Conservation (phyloP, 2,329 filamentous ascomycete genomes). For the Sporothrix curviconia region DNA sequence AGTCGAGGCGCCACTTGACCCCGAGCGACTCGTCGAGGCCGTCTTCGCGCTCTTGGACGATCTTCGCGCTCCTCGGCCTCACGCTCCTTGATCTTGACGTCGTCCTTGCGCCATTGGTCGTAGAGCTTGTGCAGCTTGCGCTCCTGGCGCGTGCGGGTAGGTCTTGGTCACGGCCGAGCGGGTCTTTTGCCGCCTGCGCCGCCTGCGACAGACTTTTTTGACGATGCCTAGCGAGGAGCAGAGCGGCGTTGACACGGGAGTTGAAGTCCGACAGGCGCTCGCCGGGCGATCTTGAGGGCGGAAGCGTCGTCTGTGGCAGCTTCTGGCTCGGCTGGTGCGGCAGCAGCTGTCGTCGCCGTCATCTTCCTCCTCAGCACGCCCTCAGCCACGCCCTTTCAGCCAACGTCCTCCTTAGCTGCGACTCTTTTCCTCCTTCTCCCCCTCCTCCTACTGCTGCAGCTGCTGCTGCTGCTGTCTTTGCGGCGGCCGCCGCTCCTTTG, state of each 20-base stretch:
- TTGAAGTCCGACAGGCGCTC: slow-evolving; percentile 78
- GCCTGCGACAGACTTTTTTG: slow-evolving; percentile 46
- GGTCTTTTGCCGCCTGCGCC: slow-evolving; percentile 46
- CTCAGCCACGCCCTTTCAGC: no score
- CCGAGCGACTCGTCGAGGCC: slow-evolving; percentile 49
- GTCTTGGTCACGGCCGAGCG: slow-evolving; percentile 56
- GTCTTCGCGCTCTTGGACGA: slow-evolving; percentile 56
- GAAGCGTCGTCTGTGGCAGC: background rate
- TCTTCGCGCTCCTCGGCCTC: slow-evolving; percentile 60
- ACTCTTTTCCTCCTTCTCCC: no score
- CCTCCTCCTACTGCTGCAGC: background rate
- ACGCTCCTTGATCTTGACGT: slow-evolving; percentile 55
- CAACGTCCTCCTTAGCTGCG: no score
- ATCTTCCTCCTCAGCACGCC: background rate
- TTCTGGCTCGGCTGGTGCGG: slow-evolving; percentile 17
- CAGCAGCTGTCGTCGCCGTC: background rate
- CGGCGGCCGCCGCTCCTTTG: slow-evolving; percentile 14
- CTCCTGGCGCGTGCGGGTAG: slow-evolving; percentile 73
- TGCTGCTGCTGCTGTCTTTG: background rate
- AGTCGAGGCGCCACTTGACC: slow-evolving; percentile 41
- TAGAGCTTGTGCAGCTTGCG: slow-evolving; percentile 75
- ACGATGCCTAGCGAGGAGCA: slow-evolving; percentile 69
- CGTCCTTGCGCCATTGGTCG: slow-evolving; percentile 67
- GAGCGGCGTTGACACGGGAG: slow-evolving; percentile 72
- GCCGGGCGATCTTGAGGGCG: slow-evolving; percentile 65